Conservation (phyloP, 352 stramenopile species). For the Albugo candida region DNA sequence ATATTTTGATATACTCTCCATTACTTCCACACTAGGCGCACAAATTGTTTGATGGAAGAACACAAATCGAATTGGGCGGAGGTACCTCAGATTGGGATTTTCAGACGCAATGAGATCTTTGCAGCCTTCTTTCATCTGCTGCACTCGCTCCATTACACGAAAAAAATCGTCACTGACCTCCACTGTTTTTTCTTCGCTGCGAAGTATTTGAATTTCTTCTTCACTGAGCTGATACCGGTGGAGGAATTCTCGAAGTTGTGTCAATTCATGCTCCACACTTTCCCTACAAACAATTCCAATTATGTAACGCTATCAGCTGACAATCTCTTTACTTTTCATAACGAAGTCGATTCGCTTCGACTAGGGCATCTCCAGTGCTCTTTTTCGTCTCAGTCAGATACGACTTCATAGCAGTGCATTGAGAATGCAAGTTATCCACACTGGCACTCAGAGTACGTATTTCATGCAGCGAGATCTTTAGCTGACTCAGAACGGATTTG, state of each 20-base stretch:
- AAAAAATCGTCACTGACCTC: slow-evolving; percentile 46
- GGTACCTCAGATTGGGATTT: slow-evolving; percentile 13
- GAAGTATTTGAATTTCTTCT: slow-evolving; percentile 38
- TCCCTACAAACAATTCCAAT: slow-evolving; percentile 11
- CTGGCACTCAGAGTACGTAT: slow-evolving; percentile 15
- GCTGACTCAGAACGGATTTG: slow-evolving; percentile 19
- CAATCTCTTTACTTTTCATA: slow-evolving; percentile 16
- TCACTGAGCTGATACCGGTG: slow-evolving; percentile 45
- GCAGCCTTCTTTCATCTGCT: slow-evolving; percentile 54
- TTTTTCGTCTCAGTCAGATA: slow-evolving; percentile 42
- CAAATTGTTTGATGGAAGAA: neutral
- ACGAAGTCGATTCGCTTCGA: slow-evolving; percentile 22
- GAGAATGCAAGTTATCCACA: slow-evolving; percentile 24
- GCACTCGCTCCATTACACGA: slow-evolving; percentile 36
- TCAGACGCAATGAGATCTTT: slow-evolving; percentile 23
- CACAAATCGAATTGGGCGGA: neutral
- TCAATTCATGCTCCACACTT: slow-evolving; percentile 22
- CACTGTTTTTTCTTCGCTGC: slow-evolving; percentile 2
- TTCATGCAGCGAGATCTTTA: slow-evolving; percentile 21
- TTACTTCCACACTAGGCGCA: slow-evolving; percentile 44
- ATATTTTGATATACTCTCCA: slow-evolving; percentile 64
- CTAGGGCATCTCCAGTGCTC: slow-evolving; percentile 44
- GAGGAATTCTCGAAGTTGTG: slow-evolving; percentile 38
- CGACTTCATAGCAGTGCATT: slow-evolving; percentile 23
- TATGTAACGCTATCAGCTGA: neutral